Evolutionary conservation across 495 filamentous ascomycete species (phyloP).

Genomic region (Acidiella bohemica): DNA sequence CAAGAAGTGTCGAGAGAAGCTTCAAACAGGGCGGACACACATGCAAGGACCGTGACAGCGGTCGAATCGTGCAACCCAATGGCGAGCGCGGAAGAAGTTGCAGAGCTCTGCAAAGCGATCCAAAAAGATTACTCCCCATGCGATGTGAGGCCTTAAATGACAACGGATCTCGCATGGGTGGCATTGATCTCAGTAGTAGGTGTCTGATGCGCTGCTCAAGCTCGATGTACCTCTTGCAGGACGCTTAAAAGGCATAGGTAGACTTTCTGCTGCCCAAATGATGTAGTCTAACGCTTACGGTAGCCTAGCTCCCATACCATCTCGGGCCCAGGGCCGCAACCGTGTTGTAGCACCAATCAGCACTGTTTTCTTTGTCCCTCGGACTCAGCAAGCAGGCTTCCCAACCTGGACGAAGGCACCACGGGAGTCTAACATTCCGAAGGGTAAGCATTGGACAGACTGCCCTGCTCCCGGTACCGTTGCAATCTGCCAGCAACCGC

Average conservation of each 20-base stretch:
- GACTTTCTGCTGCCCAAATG: background rate
- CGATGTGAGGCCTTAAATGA: constrained; percentile 7
- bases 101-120: constrained; percentile 4
- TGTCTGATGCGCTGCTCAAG: constrained; percentile 29
- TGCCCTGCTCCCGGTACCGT: constrained; percentile 38
- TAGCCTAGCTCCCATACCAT: constrained; percentile 7
- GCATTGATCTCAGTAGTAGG: constrained; percentile 5
- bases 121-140: constrained; percentile 8
- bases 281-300: background rate
- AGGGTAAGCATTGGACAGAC: constrained; percentile 48
- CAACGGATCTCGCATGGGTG: background rate
- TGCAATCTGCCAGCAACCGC: constrained; percentile 46
- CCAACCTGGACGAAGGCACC: constrained; percentile 13
- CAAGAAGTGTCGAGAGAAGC: too few species aligned
- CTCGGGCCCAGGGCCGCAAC: background rate
- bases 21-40: background rate
- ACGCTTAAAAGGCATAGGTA: constrained; percentile 48
- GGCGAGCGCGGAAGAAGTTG: background rate
- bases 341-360: constrained; percentile 42
- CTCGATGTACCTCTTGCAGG: constrained; percentile 28
- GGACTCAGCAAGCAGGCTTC: constrained; percentile 19
- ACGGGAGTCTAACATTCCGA: constrained; percentile 30
- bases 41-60: too few species aligned
- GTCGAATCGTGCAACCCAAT: too few species aligned
- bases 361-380: constrained; percentile 50